Evolutionary conservation across 805 yeast species (phyloP), one percentile per base, ranked within the genome.

Genomic region (Candida chauliodis): DNA sequence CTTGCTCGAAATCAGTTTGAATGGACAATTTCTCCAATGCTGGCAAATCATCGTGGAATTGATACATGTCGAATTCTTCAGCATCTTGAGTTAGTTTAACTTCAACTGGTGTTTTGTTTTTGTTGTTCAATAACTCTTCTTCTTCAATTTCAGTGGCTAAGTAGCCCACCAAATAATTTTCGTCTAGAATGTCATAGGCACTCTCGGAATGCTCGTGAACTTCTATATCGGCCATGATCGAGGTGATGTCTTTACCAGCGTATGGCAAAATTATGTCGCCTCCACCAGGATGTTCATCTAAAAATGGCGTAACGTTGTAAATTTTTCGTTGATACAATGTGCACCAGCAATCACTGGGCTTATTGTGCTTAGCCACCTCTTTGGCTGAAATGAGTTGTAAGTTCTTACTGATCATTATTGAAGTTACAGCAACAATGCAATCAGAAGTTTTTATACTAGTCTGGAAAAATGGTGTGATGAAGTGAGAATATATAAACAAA

Each of bases 161-260:
- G 54, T 81, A 83, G 0, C 95, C 96, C 30, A 91, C 78, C 44
- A 87, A 60, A 62, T 79, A 83, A 41, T 74, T 81, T 31, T 90
- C 96, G 45, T 83, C 85, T 46, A 91, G 66, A 75, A 90, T 82
- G 37, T 86, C 93, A 58, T 85, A 84, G 1, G 97, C 95, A 33
- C 82, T 67, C 45, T 85, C 91, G 4, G 93, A 80, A 59, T 91
- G 96, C 36, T 75, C 78, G 57, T 90, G 96, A 25, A 81, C 70
- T 3, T 66, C 65, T 15, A 67, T 69, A 53, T 91, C 97, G 6
- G 81, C 79, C 74, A 91, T 75, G 34, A 88, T 79, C 37, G 76
- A 77, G 8, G 96, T 86, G 37, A 76, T 57, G 46, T 78, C 84
- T 47, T 73, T 68, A 16, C 84, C 87, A 25, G 77, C 80, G 47